Evolutionary conservation across 257 asterid species (phyloP).

Genomic region (Capsicum rhomboideum): DNA sequence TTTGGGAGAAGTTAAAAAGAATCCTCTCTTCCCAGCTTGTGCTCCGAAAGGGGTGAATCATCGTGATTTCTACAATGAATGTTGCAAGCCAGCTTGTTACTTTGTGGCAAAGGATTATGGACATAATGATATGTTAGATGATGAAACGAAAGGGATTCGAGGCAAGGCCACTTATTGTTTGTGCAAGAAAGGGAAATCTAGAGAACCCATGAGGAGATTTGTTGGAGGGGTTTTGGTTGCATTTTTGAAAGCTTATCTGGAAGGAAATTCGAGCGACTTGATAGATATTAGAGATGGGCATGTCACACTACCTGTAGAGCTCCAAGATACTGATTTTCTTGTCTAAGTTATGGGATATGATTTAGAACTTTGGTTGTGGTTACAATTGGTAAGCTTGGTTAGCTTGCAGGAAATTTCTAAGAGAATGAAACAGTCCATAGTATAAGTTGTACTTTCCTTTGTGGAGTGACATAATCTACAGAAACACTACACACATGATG

Average conservation of each 20-base stretch:
- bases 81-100: slow-evolving; percentile 43
- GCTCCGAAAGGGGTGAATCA: slow-evolving; percentile 94
- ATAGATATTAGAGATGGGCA: slow-evolving; percentile 40
- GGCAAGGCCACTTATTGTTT: slow-evolving; percentile 53
- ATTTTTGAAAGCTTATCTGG: slow-evolving; percentile 61
- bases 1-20: slow-evolving; percentile 51
- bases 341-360: slow-evolving; percentile 5
- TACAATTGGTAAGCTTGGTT: background rate
- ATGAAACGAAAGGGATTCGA: slow-evolving; percentile 64
- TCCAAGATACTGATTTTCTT: slow-evolving; percentile 47
- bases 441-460: background rate
- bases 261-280: slow-evolving; percentile 32
- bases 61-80: slow-evolving; percentile 59
- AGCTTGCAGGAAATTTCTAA: background rate
- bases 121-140: slow-evolving; percentile 80
- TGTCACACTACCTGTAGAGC: slow-evolving; percentile 40
- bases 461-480: background rate
- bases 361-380: background rate
- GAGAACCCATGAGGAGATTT: slow-evolving; percentile 79
- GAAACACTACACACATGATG: background rate
- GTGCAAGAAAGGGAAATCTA: slow-evolving; percentile 68
- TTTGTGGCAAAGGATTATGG: slow-evolving; percentile 83
- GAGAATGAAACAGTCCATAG: background rate
- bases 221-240: slow-evolving; percentile 76
- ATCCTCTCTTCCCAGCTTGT: slow-evolving; percentile 68